Evolutionary conservation across 1,284 basidiomycete genomes (phyloP), one percentile per base, ranked within the genome.

Genomic region (Erythrobasidium hasegawianum): DNA sequence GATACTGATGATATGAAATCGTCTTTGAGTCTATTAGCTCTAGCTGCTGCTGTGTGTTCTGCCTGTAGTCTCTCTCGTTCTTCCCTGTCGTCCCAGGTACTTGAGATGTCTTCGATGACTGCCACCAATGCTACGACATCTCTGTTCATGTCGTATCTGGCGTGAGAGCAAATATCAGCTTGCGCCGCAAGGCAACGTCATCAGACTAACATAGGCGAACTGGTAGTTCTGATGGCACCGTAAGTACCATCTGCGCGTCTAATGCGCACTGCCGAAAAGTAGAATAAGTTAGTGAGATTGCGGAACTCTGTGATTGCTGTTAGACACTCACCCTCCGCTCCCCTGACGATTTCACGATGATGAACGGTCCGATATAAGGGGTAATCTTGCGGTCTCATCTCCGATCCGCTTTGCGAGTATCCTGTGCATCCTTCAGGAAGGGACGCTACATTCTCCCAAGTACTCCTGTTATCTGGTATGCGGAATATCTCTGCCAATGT

Each of bases 121-220:
- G 50, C 50, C 50, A 53, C 50, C 9, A 53, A 9, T 8, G 50
- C 50, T 8, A 53, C 50, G 50, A 53, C 26, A 3, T 53, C 50
- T 9, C 24, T 53, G 20, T 53, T 53, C 50, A 10, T 22, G 26
- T 53, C 50, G 20, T 53, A 53, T n/a, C n/a, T n/a, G n/a, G n/a
- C n/a, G n/a, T n/a, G n/a, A n/a, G n/a, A n/a, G n/a, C n/a, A n/a
- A n/a, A n/a, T n/a, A n/a, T n/a, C n/a, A n/a, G n/a, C n/a, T n/a
- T n/a, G n/a, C n/a, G n/a, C n/a, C n/a, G n/a, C n/a, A n/a, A n/a
- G n/a, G n/a, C n/a, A n/a, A n/a, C n/a, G n/a, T n/a, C n/a, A n/a
- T n/a, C n/a, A n/a, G n/a, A n/a, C n/a, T n/a, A n/a, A n/a, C 5
- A 53, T 29, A 3, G 50, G 50, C 9, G 50, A 53, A 26, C 22